Evolutionary conservation across 768 basidiomycete genomes (phyloP).

Genomic region (Russula earlei): DNA sequence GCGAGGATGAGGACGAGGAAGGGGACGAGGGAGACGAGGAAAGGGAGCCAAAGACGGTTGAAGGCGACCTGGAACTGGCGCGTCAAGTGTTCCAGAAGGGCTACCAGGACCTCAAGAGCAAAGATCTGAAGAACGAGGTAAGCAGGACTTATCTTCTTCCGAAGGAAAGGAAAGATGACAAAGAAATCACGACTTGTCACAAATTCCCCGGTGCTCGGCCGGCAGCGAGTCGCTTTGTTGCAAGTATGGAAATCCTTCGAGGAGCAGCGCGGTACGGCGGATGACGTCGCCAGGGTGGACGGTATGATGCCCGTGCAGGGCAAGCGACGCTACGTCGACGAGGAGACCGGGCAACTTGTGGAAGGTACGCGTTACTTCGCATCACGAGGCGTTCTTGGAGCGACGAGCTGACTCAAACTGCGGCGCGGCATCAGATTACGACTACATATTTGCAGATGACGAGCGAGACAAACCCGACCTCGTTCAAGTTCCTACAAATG

Average conservation of each 20-base stretch:
- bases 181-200: not conserved
- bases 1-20: slow-evolving; percentile 67
- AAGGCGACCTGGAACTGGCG: slow-evolving; percentile 62
- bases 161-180: not conserved
- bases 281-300: slow-evolving; percentile 74
- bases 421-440: slow-evolving; percentile 62
- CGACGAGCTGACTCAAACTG: too few species aligned
- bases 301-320: slow-evolving; percentile 89
- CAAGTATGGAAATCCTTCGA: slow-evolving; percentile 97
- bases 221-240: slow-evolving; percentile 80
- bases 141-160: not conserved
- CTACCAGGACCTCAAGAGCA: slow-evolving; percentile 78
- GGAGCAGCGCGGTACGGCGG: slow-evolving; percentile 61
- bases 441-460: slow-evolving; percentile 93
- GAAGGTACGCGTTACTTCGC: slow-evolving; percentile 52
- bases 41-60: slow-evolving; percentile 43
- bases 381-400: too few species aligned
- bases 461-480: slow-evolving; percentile 88
- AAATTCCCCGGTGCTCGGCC: not conserved
- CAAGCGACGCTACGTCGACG: slow-evolving; percentile 75
- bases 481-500: slow-evolving; percentile 93
- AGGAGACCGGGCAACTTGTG: slow-evolving; percentile 74
- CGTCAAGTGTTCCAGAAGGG: slow-evolving; percentile 77
- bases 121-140: slow-evolving; percentile 84
- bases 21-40: slow-evolving; percentile 38